phyloP scores from a whole-genome alignment of 116 monocot genomes.

The Trichopus zeylanicus region DNA sequence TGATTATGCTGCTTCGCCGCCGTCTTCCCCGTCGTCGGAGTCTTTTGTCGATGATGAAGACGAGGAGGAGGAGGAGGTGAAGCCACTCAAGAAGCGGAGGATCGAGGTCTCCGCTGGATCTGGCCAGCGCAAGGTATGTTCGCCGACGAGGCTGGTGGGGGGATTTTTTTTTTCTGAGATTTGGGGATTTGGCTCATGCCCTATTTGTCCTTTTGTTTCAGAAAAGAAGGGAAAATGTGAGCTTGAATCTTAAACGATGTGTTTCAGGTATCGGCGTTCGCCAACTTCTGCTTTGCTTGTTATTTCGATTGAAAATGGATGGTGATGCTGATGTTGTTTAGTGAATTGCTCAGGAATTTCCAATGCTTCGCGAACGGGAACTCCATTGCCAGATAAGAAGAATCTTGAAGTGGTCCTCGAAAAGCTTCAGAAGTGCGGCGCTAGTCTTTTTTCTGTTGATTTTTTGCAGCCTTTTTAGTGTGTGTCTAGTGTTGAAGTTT shows the following conservation, averaged over 20 bases:
- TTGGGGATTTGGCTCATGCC: not conserved
- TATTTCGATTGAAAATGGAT: not conserved
- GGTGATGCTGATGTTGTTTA: not conserved
- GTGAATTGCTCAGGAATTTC: not conserved
- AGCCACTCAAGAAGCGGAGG: slow-evolving; percentile 46
- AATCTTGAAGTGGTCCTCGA: slow-evolving; percentile 35
- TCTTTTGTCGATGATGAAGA: slow-evolving; percentile 11
- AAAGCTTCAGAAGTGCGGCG: slow-evolving; percentile 56
- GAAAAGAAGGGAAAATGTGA: not conserved
- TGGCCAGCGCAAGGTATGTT: slow-evolving; percentile 26
- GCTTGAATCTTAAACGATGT: not conserved
- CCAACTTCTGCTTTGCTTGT: not conserved
- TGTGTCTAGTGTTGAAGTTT: not conserved
- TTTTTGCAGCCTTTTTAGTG: not conserved
- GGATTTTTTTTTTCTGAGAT: not conserved
- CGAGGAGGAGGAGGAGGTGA: slow-evolving; percentile 24
- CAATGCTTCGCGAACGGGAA: slow-evolving; percentile 10
- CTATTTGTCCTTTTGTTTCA: not conserved
- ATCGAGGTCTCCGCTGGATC: slow-evolving; percentile 33
- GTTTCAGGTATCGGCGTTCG: not conserved
- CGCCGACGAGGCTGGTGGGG: not conserved
- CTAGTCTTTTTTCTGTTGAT: slow-evolving; percentile 3
- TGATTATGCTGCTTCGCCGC: slow-evolving; percentile 4
- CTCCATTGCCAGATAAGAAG: slow-evolving; percentile 32
- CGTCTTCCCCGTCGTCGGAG: slow-evolving; percentile 12